Evolutionary conservation across 495 filamentous ascomycete species (phyloP), one percentile per base, ranked within the genome.

Genomic region (Neurospora intermedia): DNA sequence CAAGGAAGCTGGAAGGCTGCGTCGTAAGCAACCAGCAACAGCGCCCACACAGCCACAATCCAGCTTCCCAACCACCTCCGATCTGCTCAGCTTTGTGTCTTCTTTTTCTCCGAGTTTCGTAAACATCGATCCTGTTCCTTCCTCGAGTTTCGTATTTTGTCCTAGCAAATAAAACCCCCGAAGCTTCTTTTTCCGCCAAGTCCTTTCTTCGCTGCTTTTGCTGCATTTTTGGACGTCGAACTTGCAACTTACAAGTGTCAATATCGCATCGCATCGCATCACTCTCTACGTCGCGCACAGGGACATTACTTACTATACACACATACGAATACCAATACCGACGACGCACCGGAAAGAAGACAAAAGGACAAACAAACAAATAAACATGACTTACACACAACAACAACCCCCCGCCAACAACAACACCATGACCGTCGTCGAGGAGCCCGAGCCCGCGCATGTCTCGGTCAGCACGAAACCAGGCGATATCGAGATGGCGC

Each of bases 401-500:
- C 45, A 59, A 18, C 69, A 71, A 39, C 69, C 69, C 31, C 70
- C 38, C 41, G 41, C 73, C 31, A 23, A 38, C 62, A 39, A 48
- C 59, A 39, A 54, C 62, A 35, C 13, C 72, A 40, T 43, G n/a
- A 41, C 35, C 27, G 69, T 76, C 39, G 73, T 62, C 54, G 27
- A 71, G 35, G 35, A 38, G 39, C 74, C 76, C 15, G 73, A 69
- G 69, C 71, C 76, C 9, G 71, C 70, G 42, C 73, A 72, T 38
- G 59, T 74, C 3, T 69, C 70, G 39, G 9, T 27, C 9, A 66
- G 20, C 18, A 35, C 23, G 18, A 69, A 69, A 35, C 54, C 54
- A 35, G 27, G 54, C 54, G 43, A 69, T 1, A 69, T 81, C 23
- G 79, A 82, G 35, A 77, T 74, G 10, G 69, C 78, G 10, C 82